Evolutionary conservation across 1,284 basidiomycete species (phyloP).

Genomic region (Phellopilus nigrolimitatus): DNA sequence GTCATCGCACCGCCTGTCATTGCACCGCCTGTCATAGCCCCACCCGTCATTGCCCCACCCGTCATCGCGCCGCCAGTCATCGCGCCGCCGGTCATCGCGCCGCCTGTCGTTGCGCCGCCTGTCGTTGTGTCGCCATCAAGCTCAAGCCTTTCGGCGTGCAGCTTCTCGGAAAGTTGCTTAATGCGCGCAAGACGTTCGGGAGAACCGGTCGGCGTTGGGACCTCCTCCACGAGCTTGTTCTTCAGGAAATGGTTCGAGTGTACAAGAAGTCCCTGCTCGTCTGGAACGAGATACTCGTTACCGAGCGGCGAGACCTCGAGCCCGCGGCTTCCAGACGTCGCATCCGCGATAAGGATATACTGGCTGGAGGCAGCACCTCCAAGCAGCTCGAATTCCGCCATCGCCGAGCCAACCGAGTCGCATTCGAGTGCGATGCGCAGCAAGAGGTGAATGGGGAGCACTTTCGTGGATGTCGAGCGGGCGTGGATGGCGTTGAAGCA

Average conservation of each 20-base stretch:
- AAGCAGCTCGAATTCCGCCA: slow-evolving; percentile 28
- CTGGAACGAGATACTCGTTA: slow-evolving; percentile 26
- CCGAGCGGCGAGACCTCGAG: slow-evolving; percentile 32
- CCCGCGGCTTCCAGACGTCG: slow-evolving; percentile 24
- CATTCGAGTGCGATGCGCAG: slow-evolving; percentile 33
- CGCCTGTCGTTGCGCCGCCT: too few species aligned
- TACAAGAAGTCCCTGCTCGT: slow-evolving; percentile 28
- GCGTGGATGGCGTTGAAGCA: slow-evolving; percentile 36
- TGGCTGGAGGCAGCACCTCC: slow-evolving; percentile 33
- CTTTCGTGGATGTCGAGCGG: slow-evolving; percentile 27
- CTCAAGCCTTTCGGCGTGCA: slow-evolving; percentile 21
- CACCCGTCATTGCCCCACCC: too few species aligned
- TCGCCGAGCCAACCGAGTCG: slow-evolving; percentile 27
- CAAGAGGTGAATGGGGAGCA: slow-evolving; percentile 33
- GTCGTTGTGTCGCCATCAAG: too few species aligned
- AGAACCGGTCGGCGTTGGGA: slow-evolving; percentile 31
- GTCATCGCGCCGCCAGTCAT: too few species aligned
- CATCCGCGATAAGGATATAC: slow-evolving; percentile 34
- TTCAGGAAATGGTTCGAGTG: slow-evolving; percentile 36
- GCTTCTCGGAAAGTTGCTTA: slow-evolving; percentile 24
- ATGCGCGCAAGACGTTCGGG: slow-evolving; percentile 29
- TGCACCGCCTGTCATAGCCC: too few species aligned
- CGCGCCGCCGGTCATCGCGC: too few species aligned
- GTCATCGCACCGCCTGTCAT: too few species aligned
- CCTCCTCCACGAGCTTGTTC: slow-evolving; percentile 31